phyloP scores from a whole-genome alignment of 2,329 filamentous ascomycete genomes.

The Phaeomoniella chlamydospora region DNA sequence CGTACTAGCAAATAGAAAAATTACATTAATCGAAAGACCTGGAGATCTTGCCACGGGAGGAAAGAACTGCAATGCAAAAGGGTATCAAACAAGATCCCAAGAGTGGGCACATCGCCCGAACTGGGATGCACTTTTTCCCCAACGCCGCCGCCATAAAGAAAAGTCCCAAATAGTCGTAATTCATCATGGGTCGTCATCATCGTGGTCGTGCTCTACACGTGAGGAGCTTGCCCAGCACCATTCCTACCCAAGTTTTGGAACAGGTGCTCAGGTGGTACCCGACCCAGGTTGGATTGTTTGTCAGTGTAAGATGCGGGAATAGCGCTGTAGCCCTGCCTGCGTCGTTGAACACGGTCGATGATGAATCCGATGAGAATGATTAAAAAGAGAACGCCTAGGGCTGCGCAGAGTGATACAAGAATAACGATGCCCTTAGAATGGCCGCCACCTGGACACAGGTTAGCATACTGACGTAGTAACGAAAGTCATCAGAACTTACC shows the following conservation, averaged over 20 bases:
- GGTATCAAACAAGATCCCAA: background rate
- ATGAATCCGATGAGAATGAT: constrained; percentile 31
- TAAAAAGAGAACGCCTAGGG: constrained; percentile 31
- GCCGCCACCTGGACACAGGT: constrained; percentile 14
- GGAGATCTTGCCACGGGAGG: no score
- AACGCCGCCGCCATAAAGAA: background rate
- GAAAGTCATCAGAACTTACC: constrained; percentile 34
- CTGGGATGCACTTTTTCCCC: no score
- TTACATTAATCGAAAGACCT: background rate
- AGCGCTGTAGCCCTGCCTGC: constrained; percentile 29
- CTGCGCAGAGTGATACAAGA: constrained; percentile 30
- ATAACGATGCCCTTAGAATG: constrained; percentile 30
- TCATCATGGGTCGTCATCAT: background rate
- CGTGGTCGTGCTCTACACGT: background rate
- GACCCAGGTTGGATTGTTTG: constrained; percentile 28
- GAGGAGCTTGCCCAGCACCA: background rate
- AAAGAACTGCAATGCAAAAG: background rate
- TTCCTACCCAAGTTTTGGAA: constrained; percentile 10
- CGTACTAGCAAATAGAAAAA: no score
- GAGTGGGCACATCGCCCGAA: no score
- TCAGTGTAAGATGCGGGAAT: constrained; percentile 29
- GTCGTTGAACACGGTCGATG: constrained; percentile 30
- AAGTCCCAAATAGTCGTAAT: background rate
- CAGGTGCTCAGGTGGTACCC: constrained; percentile 30
- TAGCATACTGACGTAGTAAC: background rate